A percentile compares a stretch with the other conserved stretches of the same genome.
Conservation (phyloP, 257 asterid species). For the Cinchona pubescens region DNA sequence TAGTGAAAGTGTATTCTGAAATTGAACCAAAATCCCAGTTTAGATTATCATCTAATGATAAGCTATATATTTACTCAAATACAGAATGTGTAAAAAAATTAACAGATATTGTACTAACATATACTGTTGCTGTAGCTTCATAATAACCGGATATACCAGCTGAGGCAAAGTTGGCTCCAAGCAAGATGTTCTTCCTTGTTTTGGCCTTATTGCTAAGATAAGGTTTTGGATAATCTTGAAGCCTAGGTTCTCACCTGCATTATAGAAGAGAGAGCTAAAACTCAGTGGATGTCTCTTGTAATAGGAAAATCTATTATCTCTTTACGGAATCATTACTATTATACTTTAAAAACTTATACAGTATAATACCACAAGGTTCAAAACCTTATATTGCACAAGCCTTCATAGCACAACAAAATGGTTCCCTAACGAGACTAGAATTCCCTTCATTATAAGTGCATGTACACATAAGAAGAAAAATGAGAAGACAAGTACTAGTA, state of each 20-base stretch:
- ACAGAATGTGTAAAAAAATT: too few species aligned
- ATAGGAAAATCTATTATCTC: too few species aligned
- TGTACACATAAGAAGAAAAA: too few species aligned
- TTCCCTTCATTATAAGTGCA: too few species aligned
- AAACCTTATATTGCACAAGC: too few species aligned
- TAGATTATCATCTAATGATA: neutral
- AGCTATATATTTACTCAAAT: neutral
- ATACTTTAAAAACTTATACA: too few species aligned
- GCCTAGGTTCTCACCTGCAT: conserved; percentile 81
- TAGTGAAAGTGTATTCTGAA: conserved; percentile 59
- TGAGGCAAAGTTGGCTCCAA: conserved; percentile 86
- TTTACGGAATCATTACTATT: too few species aligned
- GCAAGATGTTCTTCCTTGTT: conserved; percentile 44
- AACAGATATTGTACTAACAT: conserved; percentile 30
- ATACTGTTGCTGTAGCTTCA: conserved; percentile 58
- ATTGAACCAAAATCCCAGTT: neutral
- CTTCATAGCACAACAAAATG: too few species aligned
- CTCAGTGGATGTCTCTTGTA: neutral
- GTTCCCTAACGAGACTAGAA: too few species aligned
- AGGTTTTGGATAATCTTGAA: conserved; percentile 66
- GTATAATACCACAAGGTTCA: too few species aligned
- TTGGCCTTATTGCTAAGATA: conserved; percentile 62
- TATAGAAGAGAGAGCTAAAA: neutral
- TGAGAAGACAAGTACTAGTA: conserved; percentile 51
- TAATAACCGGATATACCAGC: conserved; percentile 80